phyloP scores from a whole-genome alignment of 495 filamentous ascomycete species.

The Talaromyces borbonicus region DNA sequence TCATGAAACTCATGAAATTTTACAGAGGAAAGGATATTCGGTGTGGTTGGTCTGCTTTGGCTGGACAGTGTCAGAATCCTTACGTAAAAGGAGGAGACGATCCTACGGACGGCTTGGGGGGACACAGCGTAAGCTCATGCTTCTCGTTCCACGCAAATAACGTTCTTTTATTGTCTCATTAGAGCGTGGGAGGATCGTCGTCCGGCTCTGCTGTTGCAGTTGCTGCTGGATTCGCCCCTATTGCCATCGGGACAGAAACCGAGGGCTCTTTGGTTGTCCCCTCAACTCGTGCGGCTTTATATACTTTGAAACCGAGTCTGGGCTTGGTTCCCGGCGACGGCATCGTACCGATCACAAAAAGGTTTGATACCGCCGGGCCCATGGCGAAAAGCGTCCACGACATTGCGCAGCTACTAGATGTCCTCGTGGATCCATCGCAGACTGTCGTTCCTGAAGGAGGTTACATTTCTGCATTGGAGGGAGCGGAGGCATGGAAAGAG shows the following conservation, averaged over 20 bases:
- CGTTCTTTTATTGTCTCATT: neutral
- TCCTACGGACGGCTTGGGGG: slow-evolving; percentile 16
- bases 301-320: slow-evolving; percentile 27
- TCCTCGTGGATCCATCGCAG: slow-evolving; percentile 11
- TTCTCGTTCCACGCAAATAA: slow-evolving; percentile 5
- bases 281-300: slow-evolving; percentile 30
- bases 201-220: slow-evolving; percentile 38
- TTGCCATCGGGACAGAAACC: slow-evolving; percentile 39
- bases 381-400: slow-evolving; percentile 24
- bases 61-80: neutral
- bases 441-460: slow-evolving; percentile 3
- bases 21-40: neutral
- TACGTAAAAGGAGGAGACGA: slow-evolving; percentile 3
- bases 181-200: slow-evolving; percentile 37
- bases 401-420: slow-evolving; percentile 17
- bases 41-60: neutral
- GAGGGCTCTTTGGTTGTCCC: slow-evolving; percentile 33
- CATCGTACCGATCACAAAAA: slow-evolving; percentile 19
- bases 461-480: slow-evolving; percentile 9
- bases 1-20: neutral
- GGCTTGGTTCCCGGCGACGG: slow-evolving; percentile 19
- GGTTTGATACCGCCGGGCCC: slow-evolving; percentile 23
- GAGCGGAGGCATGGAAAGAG: slow-evolving; percentile 5
- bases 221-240: slow-evolving; percentile 32
- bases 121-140: slow-evolving; percentile 22